These are phyloP conservation scores for Quercus phellos DNA, from an alignment of 331 rosid genomes.

Conservation along the genomic window DNA sequence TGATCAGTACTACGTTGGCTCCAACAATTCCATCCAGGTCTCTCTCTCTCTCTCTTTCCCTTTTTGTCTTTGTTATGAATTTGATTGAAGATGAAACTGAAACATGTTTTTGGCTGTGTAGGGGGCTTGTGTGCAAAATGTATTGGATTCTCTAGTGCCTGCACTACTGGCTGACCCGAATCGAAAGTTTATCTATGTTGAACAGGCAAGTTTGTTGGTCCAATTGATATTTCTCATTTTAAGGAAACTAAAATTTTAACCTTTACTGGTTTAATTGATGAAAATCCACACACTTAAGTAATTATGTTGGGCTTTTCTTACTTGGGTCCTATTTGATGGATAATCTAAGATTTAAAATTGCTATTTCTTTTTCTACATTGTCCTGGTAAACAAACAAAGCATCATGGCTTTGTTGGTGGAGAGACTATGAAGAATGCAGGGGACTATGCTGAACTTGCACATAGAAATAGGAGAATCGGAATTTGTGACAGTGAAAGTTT, in stretches of 20 bases:
- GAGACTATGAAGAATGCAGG: background rate
- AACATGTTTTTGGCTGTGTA: slow-evolving; percentile 10
- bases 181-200: slow-evolving; percentile 88
- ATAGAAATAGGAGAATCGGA: background rate
- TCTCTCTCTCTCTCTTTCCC: background rate
- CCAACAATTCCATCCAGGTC: slow-evolving; percentile 92
- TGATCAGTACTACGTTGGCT: slow-evolving; percentile 92
- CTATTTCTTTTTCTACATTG: background rate
- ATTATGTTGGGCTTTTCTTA: too few relatives aligned
- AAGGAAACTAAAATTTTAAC: background rate
- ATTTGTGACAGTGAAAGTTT: background rate
- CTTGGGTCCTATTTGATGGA: too few relatives aligned
- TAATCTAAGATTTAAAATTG: background rate
- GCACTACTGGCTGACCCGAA: slow-evolving; percentile 78
- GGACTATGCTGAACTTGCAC: background rate
- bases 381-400: too few relatives aligned
- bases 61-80: background rate
- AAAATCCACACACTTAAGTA: background rate
- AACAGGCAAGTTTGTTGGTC: slow-evolving; percentile 38
- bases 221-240: background rate
- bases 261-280: background rate
- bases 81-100: background rate
- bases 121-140: slow-evolving; percentile 98
- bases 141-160: slow-evolving; percentile 73
- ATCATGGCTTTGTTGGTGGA: background rate